phyloP scores from a whole-genome alignment of 176 grass and related monocot genomes.

The Tillandsia leiboldiana region DNA sequence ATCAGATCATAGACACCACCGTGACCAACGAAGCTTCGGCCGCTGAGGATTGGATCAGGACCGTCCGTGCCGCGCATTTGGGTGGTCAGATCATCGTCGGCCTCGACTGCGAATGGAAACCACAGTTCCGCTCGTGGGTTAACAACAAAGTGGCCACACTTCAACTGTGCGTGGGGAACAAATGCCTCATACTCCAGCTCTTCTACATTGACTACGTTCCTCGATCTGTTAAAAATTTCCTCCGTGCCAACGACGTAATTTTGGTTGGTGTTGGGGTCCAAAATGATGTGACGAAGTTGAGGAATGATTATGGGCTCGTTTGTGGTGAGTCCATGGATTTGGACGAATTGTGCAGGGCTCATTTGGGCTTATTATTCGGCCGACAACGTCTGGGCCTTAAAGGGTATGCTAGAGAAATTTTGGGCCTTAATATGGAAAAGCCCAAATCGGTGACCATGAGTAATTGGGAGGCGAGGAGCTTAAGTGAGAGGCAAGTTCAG shows the following conservation, averaged over 20 bases:
- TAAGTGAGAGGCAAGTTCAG: constrained; percentile 22
- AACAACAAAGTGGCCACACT: constrained; percentile 36
- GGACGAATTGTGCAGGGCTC: constrained; percentile 14
- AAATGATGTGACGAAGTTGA: constrained; percentile 31
- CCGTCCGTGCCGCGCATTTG: constrained; percentile 2
- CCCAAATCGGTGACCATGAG: constrained; percentile 26
- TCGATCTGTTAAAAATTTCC: constrained; percentile 23
- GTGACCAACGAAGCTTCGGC: constrained; percentile 19
- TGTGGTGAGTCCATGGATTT: constrained; percentile 21
- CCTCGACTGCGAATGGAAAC: constrained; percentile 56
- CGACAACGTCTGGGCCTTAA: constrained; percentile 27
- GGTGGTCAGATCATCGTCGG: constrained; percentile 20
- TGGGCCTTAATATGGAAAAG: constrained; percentile 43
- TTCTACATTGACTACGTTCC: constrained; percentile 34
- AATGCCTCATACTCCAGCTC: constrained; percentile 52
- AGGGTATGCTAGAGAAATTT: constrained; percentile 29
- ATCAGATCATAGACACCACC: constrained; percentile 18
- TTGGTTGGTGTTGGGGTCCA: constrained; percentile 41
- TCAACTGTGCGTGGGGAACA: constrained; percentile 36
- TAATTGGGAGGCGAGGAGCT: constrained; percentile 37
- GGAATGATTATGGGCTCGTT: constrained; percentile 21
- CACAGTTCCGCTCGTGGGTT: not conserved
- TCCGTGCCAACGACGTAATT: constrained; percentile 17
- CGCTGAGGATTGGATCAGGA: constrained; percentile 19
- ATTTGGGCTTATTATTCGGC: not conserved